Evolutionary conservation across 2,329 filamentous ascomycete species (phyloP), one percentile per base, ranked within the genome.

Genomic region (Helicocarpus griseus): DNA sequence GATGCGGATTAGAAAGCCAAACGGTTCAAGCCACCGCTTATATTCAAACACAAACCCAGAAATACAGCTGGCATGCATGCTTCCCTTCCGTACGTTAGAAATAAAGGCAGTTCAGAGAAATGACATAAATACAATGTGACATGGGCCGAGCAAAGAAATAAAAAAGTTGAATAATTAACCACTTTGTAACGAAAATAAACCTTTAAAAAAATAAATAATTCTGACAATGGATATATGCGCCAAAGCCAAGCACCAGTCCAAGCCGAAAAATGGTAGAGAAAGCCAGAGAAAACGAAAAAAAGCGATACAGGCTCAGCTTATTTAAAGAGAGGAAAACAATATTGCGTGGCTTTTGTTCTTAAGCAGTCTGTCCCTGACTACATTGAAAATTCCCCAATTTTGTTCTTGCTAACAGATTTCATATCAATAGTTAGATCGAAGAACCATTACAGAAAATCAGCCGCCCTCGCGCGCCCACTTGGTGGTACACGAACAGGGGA

Each of bases 361-460:
- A 5, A 14, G 3, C 11, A n/a, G n/a, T n/a, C n/a, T n/a, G n/a
- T n/a, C n/a, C n/a, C n/a, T n/a, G n/a, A n/a, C n/a, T n/a, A n/a
- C 41, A 28, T 9, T 19, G 4, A 6, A 3, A 44, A 31, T 9
- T 13, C 13, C 21, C 13, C 14, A 26, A 24, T 47, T 9, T 47
- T 47, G 11, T 35, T 5, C 29, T 24, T 36, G 13, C 21, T 11
- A 46, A 31, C 3, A 29, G 31, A 13, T 17, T 19, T 13, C 19
- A 21, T 31, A 35, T 14, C 21, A 19, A 21, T 13, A 29, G 19
- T 33, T 21, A 19, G 35, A 19, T 40, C 21, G n/a, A 31, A 29
- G 40, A n/a, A 31, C 26, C 1, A 46, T 48, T 56, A 59, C 19
- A 57, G 49, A 17, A 56, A 60, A 49, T 60, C 53, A 40, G 54